These are phyloP conservation scores for Phytophthora idaei DNA, from an alignment of 352 stramenopile genomes.

Conservation along the genomic window DNA sequence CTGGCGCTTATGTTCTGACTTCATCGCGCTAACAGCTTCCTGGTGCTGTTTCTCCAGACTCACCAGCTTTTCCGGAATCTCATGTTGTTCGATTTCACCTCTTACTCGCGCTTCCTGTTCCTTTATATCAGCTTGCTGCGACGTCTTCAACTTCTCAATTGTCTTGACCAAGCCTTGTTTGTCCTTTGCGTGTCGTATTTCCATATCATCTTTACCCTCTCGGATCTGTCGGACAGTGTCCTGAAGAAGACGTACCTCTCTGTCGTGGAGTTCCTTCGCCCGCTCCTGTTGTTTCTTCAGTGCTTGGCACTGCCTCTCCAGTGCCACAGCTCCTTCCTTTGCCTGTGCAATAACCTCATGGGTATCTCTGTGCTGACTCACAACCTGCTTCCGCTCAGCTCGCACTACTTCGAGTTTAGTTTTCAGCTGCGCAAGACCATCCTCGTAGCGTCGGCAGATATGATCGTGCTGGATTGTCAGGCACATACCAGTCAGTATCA, in stretches of 20 bases:
- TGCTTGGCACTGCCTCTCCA: conserved; percentile 30
- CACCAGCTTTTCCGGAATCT: conserved; percentile 14
- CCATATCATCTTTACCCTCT: conserved; percentile 16
- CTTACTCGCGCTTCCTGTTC: conserved; percentile 18
- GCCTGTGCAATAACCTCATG: conserved; percentile 30
- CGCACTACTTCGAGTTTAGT: conserved; percentile 18
- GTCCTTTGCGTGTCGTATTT: conserved; percentile 14
- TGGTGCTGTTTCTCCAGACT: conserved; percentile 27
- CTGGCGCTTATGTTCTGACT: conserved; percentile 30
- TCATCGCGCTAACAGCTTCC: conserved; percentile 19
- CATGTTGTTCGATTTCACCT: conserved; percentile 15
- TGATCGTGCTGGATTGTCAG: conserved; percentile 20
- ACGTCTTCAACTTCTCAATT: conserved; percentile 13
- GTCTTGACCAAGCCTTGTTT: conserved; percentile 14
- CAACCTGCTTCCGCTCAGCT: conserved; percentile 25
- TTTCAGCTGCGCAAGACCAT: conserved; percentile 16
- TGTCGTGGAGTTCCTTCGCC: conserved; percentile 33
- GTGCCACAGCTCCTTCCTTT: conserved; percentile 22
- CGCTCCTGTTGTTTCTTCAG: conserved; percentile 35
- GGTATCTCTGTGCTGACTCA: conserved; percentile 29
- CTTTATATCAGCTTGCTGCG: conserved; percentile 7
- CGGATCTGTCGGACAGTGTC: conserved; percentile 26
- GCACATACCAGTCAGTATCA: conserved; percentile 1
- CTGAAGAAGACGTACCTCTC: conserved; percentile 27
- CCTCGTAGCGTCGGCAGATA: conserved; percentile 23